These are phyloP conservation scores for Entomortierella lignicola DNA, from an alignment of 192 early-diverging fungal genomes.

Conservation along the genomic window DNA sequence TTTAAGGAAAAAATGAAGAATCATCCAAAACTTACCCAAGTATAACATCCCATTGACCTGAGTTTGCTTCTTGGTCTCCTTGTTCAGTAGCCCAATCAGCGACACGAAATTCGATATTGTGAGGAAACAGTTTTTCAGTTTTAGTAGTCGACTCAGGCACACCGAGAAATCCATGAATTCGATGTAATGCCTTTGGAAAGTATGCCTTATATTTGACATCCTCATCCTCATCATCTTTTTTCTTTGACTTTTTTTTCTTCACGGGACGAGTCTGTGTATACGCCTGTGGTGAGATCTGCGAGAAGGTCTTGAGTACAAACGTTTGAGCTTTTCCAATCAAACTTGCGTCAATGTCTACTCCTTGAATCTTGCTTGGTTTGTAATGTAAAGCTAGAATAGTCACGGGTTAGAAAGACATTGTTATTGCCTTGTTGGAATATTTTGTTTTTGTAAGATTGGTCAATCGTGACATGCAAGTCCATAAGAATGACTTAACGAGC, in stretches of 20 bases:
- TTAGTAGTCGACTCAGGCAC: conserved; percentile 17
- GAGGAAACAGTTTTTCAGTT: conserved; percentile 60
- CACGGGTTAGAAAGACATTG: too few relatives aligned
- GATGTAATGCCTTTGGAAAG: conserved; percentile 24
- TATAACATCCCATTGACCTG: conserved; percentile 70
- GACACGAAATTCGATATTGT: conserved; percentile 69
- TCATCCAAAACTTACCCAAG: conserved; percentile 59
- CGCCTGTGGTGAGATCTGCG: conserved; percentile 35
- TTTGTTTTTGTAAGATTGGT: background rate
- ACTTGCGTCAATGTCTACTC: conserved; percentile 79
- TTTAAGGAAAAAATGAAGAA: conserved; percentile 6
- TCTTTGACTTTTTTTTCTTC: background rate
- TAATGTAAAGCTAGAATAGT: conserved; percentile 60
- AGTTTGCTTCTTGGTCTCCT: conserved; percentile 1
- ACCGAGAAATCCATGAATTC: conserved; percentile 26
- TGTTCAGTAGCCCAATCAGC: conserved; percentile 67
- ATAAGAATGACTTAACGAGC: background rate
- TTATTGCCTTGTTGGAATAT: too few relatives aligned
- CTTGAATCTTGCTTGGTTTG: conserved; percentile 65
- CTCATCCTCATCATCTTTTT: background rate
- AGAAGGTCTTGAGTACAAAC: conserved; percentile 55
- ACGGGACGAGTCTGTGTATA: conserved; percentile 9
- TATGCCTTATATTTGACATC: conserved; percentile 26
- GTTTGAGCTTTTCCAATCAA: conserved; percentile 70
- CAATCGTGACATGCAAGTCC: background rate